These are phyloP conservation scores for Myriangium duriaei DNA, from an alignment of 2,329 filamentous ascomycete genomes.

Conservation along the genomic window DNA sequence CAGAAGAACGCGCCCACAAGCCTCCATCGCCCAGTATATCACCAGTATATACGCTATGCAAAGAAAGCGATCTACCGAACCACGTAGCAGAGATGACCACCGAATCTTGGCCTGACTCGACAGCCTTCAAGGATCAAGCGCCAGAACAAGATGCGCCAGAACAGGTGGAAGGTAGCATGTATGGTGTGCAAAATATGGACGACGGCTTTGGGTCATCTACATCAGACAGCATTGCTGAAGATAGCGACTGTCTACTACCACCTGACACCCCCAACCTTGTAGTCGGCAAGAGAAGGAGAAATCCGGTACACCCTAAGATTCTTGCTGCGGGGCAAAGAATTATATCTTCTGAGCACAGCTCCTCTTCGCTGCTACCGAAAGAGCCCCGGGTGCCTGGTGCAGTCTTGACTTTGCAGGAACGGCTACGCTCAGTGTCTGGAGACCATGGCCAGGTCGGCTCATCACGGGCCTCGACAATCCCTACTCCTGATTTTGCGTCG, in stretches of 20 bases:
- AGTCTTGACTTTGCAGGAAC: constrained; percentile 16
- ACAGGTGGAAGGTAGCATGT: constrained; percentile 15
- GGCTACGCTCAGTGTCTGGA: constrained; percentile 19
- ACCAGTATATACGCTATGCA: background rate
- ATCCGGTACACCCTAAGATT: constrained; percentile 25
- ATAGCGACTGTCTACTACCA: constrained; percentile 13
- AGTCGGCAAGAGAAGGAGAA: constrained; percentile 16
- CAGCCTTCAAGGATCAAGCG: constrained; percentile 7
- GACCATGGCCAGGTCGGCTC: constrained; percentile 27
- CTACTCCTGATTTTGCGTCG: constrained; percentile 37
- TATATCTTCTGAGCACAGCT: constrained; percentile 19
- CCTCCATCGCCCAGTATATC: background rate
- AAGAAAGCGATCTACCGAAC: constrained; percentile 3
- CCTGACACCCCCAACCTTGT: constrained; percentile 12
- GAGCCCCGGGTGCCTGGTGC: constrained; percentile 16
- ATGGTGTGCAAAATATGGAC: constrained; percentile 20
- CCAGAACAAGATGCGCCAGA: constrained; percentile 16
- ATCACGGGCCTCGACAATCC: constrained; percentile 36
- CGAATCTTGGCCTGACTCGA: constrained; percentile 7
- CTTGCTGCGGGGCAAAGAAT: constrained; percentile 22
- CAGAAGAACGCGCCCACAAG: no score
- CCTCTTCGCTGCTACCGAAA: constrained; percentile 14
- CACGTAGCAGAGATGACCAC: constrained; percentile 39
- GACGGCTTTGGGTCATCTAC: constrained; percentile 36
- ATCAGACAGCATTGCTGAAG: background rate